Conservation (phyloP, 257 asterid genomes). For the Leptodermis oblonga region DNA sequence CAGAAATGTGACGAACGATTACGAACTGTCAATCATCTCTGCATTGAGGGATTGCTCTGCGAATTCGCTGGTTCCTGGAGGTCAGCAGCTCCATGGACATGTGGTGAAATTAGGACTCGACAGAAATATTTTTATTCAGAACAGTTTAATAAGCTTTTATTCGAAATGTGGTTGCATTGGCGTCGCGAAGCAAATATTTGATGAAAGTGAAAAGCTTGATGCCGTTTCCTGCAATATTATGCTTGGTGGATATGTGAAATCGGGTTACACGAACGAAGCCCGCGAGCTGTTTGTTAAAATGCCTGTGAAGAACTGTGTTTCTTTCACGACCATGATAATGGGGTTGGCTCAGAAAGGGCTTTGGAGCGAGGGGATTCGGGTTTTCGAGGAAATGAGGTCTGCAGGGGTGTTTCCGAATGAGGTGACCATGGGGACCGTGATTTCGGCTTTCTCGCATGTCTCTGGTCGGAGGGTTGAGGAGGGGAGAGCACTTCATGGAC, state of each 20-base stretch:
- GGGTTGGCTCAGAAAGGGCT: slow-evolving; percentile 56
- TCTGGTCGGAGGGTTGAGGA: slow-evolving; percentile 24
- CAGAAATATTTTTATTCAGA: slow-evolving; percentile 56
- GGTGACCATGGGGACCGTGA: slow-evolving; percentile 72
- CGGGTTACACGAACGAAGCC: slow-evolving; percentile 51
- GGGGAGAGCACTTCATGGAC: slow-evolving; percentile 58
- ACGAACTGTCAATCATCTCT: slow-evolving; percentile 49
- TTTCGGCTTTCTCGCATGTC: slow-evolving; percentile 49
- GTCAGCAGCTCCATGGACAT: slow-evolving; percentile 59
- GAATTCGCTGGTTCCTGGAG: slow-evolving; percentile 37
- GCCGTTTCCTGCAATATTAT: slow-evolving; percentile 68
- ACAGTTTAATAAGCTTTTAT: slow-evolving; percentile 83
- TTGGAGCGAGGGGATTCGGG: slow-evolving; percentile 41
- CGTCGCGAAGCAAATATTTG: slow-evolving; percentile 51
- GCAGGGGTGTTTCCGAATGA: slow-evolving; percentile 62
- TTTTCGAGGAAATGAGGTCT: slow-evolving; percentile 61
- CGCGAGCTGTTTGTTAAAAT: slow-evolving; percentile 66
- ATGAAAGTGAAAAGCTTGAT: slow-evolving; percentile 38
- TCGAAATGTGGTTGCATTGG: slow-evolving; percentile 50
- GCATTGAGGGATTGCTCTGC: slow-evolving; percentile 60
- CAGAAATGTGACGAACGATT: slow-evolving; percentile 24
- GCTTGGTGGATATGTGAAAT: slow-evolving; percentile 50
- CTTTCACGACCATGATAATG: slow-evolving; percentile 80
- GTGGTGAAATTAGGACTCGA: slow-evolving; percentile 55
- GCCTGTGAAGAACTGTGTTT: slow-evolving; percentile 54